phyloP scores from a whole-genome alignment of 2,329 filamentous ascomycete genomes.

The Dactylellina cionopaga region DNA sequence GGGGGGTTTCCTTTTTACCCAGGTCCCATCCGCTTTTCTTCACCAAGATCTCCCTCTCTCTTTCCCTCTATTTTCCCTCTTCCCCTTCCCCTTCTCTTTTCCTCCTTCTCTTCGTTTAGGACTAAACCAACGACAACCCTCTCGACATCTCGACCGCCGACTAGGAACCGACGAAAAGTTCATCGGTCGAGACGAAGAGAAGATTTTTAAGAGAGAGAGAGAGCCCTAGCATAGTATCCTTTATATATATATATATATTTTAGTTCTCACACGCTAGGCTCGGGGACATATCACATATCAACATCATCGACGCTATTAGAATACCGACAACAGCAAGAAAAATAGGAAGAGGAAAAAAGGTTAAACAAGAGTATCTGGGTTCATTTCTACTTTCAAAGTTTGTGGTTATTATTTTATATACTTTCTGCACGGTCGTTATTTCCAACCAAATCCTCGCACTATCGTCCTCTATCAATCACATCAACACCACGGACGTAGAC shows the following conservation, averaged over 20 bases:
- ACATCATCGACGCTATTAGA: too few species aligned
- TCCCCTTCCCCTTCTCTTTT: background rate
- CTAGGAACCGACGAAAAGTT: constrained; percentile 20
- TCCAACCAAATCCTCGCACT: too few species aligned
- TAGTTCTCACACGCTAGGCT: too few species aligned
- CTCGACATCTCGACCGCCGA: constrained; percentile 41
- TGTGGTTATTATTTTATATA: too few species aligned
- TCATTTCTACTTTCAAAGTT: constrained; percentile 26
- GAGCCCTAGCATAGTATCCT: constrained; percentile 4
- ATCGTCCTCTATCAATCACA: background rate
- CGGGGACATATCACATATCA: constrained; percentile 37
- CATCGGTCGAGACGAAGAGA: constrained; percentile 48
- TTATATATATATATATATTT: too few species aligned
- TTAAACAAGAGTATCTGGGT: constrained; percentile 48
- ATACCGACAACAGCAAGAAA: background rate
- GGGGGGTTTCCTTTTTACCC: constrained; percentile 42
- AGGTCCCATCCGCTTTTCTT: constrained; percentile 30
- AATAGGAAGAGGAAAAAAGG: constrained; percentile 16
- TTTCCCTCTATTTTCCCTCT: constrained; percentile 10
- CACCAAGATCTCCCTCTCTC: constrained; percentile 5
- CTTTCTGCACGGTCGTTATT: constrained; percentile 17
- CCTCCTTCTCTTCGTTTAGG: constrained; percentile 3
- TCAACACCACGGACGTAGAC: background rate
- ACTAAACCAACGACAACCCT: constrained; percentile 35
- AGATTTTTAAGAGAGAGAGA: constrained; percentile 17